phyloP scores from a whole-genome alignment of 306 rosid species.

The Amphicarpaea edgeworthii region DNA sequence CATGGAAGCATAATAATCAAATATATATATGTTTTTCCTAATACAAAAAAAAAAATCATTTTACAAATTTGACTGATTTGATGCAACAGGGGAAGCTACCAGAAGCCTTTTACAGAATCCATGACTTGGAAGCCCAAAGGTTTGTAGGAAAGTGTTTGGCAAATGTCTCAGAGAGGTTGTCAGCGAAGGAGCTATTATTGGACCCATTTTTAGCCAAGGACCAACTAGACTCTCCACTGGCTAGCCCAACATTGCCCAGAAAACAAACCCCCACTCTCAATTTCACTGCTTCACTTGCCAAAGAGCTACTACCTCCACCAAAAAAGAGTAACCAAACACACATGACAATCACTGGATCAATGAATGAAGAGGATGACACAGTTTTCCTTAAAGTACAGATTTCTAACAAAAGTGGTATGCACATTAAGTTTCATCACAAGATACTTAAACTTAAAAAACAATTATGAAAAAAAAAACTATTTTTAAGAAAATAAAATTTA shows the following conservation, averaged over 20 bases:
- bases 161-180: conserved; percentile 67
- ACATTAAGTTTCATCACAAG: neutral
- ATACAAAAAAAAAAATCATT: neutral
- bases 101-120: conserved; percentile 66
- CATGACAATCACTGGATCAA: conserved; percentile 80
- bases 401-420: conserved; percentile 61
- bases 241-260: conserved; percentile 37
- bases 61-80: neutral
- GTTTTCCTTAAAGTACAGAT: conserved; percentile 78
- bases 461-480: no score
- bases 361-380: conserved; percentile 70
- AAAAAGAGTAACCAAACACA: conserved; percentile 45
- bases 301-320: conserved; percentile 30
- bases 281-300: conserved; percentile 18
- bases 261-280: conserved; percentile 10
- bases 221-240: conserved; percentile 47
- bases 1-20: neutral
- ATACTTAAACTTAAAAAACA: no score
- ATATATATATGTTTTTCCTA: neutral
- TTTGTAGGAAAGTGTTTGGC: conserved; percentile 83
- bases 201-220: conserved; percentile 74
- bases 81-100: conserved; percentile 81
- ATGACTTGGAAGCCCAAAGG: conserved; percentile 70
- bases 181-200: conserved; percentile 81
- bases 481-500: no score